A percentile compares a stretch with the other conserved stretches of the same genome.
Evolutionary conservation across 371 early-diverging fungal genomes (phyloP).

Genomic region (Zychaea mexicana): DNA sequence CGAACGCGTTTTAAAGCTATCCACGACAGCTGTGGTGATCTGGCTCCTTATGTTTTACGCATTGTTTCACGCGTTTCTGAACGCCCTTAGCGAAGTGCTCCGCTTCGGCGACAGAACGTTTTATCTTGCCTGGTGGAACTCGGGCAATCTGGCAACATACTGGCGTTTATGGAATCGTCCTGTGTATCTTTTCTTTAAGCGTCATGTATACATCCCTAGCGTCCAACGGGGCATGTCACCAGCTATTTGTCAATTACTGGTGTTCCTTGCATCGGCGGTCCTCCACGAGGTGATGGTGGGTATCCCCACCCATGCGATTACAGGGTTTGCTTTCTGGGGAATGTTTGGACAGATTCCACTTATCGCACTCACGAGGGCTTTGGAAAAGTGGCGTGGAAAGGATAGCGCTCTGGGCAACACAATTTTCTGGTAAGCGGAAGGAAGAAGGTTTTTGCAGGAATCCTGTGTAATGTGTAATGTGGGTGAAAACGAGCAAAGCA

Average conservation of each 20-base stretch:
- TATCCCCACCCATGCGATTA: conserved; percentile 79
- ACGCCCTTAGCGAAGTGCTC: conserved; percentile 81
- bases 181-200: conserved; percentile 85
- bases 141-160: conserved; percentile 78
- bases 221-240: conserved; percentile 57
- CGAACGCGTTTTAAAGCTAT: conserved; percentile 87
- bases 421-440: conserved; percentile 75
- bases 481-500: too few species aligned
- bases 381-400: conserved; percentile 74
- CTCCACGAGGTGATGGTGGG: conserved; percentile 88
- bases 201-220: conserved; percentile 79
- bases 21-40: conserved; percentile 76
- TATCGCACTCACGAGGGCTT: conserved; percentile 67
- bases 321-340: conserved; percentile 85
- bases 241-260: conserved; percentile 57
- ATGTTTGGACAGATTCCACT: conserved; percentile 91
- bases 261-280: conserved; percentile 83
- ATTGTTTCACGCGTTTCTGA: conserved; percentile 85
- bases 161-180: conserved; percentile 94
- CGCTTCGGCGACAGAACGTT: conserved; percentile 91
- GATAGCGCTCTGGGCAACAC: conserved; percentile 87
- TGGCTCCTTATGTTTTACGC: conserved; percentile 93
- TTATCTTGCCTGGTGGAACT: conserved; percentile 94
- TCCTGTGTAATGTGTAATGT: neutral
- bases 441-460: neutral